These are phyloP conservation scores for Ceratocystiopsis minuta DNA, from an alignment of 2,329 filamentous ascomycete genomes.

Conservation along the genomic window DNA sequence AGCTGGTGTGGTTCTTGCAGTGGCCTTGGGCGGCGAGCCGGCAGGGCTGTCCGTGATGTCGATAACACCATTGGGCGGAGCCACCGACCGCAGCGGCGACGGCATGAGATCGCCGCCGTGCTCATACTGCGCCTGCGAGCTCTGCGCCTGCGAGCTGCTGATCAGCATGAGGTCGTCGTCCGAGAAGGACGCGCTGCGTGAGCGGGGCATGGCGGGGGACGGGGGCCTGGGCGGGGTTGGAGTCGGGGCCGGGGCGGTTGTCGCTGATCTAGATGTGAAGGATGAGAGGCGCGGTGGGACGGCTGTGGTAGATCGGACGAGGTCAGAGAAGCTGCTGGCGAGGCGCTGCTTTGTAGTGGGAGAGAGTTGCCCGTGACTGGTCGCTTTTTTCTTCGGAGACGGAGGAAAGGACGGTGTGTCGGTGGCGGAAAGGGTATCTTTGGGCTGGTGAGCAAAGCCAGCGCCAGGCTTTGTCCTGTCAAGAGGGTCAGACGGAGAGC, in stretches of 20 bases:
- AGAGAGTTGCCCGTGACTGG: too few species aligned
- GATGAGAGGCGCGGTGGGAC: slow-evolving; percentile 3
- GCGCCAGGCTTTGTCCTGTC: slow-evolving; percentile 12
- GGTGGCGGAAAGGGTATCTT: slow-evolving; percentile 10
- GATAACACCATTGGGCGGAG: slow-evolving; percentile 15
- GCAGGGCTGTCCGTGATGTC: slow-evolving; percentile 16
- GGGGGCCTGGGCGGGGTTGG: background rate
- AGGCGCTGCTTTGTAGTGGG: background rate
- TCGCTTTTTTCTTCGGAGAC: background rate
- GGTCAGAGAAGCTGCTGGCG: slow-evolving; percentile 11
- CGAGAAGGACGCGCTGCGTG: slow-evolving; percentile 16
- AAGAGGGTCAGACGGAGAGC: background rate
- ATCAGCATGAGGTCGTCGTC: slow-evolving; percentile 20
- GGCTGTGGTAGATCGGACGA: slow-evolving; percentile 11
- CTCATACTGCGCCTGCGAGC: slow-evolving; percentile 9
- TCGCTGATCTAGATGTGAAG: too few species aligned
- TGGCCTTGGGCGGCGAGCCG: background rate
- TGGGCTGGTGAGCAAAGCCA: slow-evolving; percentile 12
- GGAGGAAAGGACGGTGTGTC: background rate
- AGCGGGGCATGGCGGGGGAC: slow-evolving; percentile 11
- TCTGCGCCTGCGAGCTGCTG: slow-evolving; percentile 16
- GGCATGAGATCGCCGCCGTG: slow-evolving; percentile 1
- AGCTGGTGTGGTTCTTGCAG: background rate
- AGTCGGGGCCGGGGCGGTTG: background rate
- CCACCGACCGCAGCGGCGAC: slow-evolving; percentile 20